phyloP scores from a whole-genome alignment of 495 filamentous ascomycete species.

The Penicillium coffeae region DNA sequence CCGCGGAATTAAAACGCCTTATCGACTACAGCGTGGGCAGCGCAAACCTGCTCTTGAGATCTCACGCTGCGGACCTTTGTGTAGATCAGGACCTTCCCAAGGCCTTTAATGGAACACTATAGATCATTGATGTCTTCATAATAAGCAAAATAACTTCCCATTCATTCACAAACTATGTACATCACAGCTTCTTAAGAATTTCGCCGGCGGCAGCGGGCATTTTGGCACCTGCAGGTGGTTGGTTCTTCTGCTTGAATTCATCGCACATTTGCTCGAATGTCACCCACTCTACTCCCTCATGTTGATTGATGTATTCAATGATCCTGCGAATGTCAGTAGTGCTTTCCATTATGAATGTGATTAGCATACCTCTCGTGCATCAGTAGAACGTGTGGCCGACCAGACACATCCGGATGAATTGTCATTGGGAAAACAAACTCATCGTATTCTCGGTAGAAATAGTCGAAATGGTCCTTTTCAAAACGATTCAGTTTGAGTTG shows the following conservation, averaged over 20 bases:
- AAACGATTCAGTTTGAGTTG: neutral
- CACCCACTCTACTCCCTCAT: constrained; percentile 70
- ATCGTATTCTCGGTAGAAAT: constrained; percentile 64
- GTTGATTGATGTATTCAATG: constrained; percentile 69
- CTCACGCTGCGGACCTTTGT: too few species aligned
- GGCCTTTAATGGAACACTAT: too few species aligned
- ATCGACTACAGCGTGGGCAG: too few species aligned
- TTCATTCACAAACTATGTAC: too few species aligned
- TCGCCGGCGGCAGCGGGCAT: constrained; percentile 51
- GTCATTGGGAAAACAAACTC: constrained; percentile 67
- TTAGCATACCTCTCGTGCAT: constrained; percentile 52
- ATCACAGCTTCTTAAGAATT: neutral
- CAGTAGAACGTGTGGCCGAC: constrained; percentile 60
- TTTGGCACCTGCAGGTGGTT: constrained; percentile 59
- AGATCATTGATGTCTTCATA: too few species aligned
- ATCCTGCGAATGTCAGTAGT: constrained; percentile 32
- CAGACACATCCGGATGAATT: constrained; percentile 64
- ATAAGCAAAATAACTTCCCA: too few species aligned
- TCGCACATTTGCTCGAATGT: constrained; percentile 68
- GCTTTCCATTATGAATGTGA: neutral
- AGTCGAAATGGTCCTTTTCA: constrained; percentile 60
- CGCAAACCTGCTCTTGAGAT: too few species aligned
- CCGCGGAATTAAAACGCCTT: too few species aligned
- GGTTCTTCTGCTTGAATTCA: constrained; percentile 66
- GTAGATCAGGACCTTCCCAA: too few species aligned